Percentiles rank a stretch among this genome's conserved stretches.
Evolutionary conservation across 345 rosid genomes (phyloP).

Genomic region (Carallia pectinifolia): DNA sequence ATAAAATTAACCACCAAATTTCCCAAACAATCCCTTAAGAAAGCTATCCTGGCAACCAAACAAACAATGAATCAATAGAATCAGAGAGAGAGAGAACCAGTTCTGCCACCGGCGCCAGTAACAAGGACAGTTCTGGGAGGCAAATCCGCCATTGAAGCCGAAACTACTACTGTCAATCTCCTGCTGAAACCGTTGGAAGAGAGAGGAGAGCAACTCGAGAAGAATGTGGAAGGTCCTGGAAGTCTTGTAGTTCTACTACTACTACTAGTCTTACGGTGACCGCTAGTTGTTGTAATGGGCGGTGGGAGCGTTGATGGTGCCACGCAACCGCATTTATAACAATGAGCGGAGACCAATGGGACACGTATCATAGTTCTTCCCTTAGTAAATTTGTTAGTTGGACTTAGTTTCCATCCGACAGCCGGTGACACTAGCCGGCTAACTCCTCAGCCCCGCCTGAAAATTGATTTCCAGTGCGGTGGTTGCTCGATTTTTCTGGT

Average conservation of each 20-base stretch:
- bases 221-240: neutral
- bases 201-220: neutral
- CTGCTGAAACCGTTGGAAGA: neutral
- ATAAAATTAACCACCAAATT: too few species aligned
- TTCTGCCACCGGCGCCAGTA: conserved; percentile 42
- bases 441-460: too few species aligned
- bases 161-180: neutral
- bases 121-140: conserved; percentile 30
- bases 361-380: conserved; percentile 9
- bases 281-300: neutral
- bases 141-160: conserved; percentile 20
- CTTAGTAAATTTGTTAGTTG: neutral
- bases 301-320: neutral
- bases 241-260: conserved; percentile 3
- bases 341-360: neutral
- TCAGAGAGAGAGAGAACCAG: conserved; percentile 15
- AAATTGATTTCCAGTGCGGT: too few species aligned
- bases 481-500: too few species aligned
- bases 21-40: neutral
- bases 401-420: conserved; percentile 3
- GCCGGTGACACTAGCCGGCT: neutral
- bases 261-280: too few species aligned
- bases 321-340: conserved; percentile 14
- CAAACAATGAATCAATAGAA: neutral
- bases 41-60: neutral